phyloP scores from a whole-genome alignment of 2,329 filamentous ascomycete genomes.

The Aaosphaeria arxii region DNA sequence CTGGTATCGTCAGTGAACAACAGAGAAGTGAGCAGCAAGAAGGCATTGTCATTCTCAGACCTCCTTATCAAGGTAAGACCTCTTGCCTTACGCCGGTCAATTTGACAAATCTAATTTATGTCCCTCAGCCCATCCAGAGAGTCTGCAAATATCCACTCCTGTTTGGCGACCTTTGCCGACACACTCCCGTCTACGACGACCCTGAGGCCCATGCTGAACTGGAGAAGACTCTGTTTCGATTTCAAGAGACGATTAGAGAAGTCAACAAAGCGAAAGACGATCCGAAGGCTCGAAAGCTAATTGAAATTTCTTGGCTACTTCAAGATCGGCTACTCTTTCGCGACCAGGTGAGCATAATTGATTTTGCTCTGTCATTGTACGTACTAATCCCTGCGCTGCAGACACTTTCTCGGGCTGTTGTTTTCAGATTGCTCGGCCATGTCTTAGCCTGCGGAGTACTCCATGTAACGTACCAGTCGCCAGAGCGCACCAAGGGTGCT shows the following conservation, averaged over 20 bases:
- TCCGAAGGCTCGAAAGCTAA: constrained; percentile 61
- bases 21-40: constrained; percentile 62
- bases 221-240: constrained; percentile 65
- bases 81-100: background rate
- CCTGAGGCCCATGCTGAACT: constrained; percentile 79
- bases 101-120: background rate
- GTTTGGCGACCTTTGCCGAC: constrained; percentile 77
- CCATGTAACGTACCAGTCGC: constrained; percentile 77
- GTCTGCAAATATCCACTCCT: constrained; percentile 88
- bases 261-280: constrained; percentile 86
- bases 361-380: background rate
- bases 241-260: constrained; percentile 72
- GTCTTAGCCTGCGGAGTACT: constrained; percentile 79
- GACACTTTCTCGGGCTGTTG: constrained; percentile 27
- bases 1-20: constrained; percentile 69
- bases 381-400: constrained; percentile 3
- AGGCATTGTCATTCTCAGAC: constrained; percentile 78
- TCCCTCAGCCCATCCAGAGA: constrained; percentile 78
- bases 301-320: constrained; percentile 81
- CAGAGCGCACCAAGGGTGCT: constrained; percentile 64
- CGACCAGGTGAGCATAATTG: constrained; percentile 57
- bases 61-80: constrained; percentile 76
- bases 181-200: constrained; percentile 81
- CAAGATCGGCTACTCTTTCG: constrained; percentile 78
- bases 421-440: constrained; percentile 78